Evolutionary conservation across 768 basidiomycete species (phyloP).

Genomic region (Lactarius trivialis): DNA sequence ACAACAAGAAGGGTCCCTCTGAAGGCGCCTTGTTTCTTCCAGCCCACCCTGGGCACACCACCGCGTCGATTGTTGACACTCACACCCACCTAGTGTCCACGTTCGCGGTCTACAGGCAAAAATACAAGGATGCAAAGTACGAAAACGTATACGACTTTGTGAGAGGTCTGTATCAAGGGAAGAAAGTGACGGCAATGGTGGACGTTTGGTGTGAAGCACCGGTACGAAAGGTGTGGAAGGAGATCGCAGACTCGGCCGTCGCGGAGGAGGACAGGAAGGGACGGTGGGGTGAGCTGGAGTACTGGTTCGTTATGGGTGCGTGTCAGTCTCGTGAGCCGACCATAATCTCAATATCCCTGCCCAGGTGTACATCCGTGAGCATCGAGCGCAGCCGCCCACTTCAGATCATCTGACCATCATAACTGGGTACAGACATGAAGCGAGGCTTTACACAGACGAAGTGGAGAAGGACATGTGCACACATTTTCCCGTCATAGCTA

Average conservation of each 20-base stretch:
- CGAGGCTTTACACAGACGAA: constrained; percentile 56
- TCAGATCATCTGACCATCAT: background rate
- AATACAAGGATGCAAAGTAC: constrained; percentile 53
- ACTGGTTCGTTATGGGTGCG: constrained; percentile 79
- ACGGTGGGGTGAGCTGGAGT: constrained; percentile 64
- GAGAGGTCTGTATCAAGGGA: constrained; percentile 49
- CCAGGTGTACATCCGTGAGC: constrained; percentile 70
- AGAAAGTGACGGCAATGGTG: constrained; percentile 59
- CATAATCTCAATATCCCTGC: background rate
- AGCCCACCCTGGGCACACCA: constrained; percentile 6
- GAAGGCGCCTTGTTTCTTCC: constrained; percentile 20
- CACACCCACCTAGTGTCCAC: constrained; percentile 83
- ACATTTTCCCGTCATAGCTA: background rate
- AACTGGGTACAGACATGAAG: constrained; percentile 53
- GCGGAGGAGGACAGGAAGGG: constrained; percentile 39
- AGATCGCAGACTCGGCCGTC: constrained; percentile 66
- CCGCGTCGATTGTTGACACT: constrained; percentile 63
- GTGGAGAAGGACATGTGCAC: constrained; percentile 65
- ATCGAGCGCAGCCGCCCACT: background rate
- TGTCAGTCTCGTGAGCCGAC: background rate
- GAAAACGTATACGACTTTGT: constrained; percentile 64
- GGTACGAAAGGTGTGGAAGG: constrained; percentile 54
- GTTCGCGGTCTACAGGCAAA: constrained; percentile 51
- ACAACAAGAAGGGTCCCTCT: constrained; percentile 18
- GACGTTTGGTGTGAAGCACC: constrained; percentile 91